Base-by-base conservation (phyloP, 1,284 basidiomycete species). In the Ceratobasidium sp. region DNA sequence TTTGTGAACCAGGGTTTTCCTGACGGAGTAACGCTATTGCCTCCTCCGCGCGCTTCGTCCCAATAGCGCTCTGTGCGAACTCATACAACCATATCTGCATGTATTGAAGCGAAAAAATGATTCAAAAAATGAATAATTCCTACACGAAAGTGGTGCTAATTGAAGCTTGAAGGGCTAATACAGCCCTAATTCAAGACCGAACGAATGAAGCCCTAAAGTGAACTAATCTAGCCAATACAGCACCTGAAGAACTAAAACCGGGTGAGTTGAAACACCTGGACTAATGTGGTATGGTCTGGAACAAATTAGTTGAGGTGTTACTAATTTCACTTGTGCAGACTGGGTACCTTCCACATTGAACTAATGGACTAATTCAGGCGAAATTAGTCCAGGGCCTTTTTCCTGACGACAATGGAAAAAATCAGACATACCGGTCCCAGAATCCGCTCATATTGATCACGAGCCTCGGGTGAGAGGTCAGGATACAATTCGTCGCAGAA, bases 401-500 rank as follows among this genome's bases (percentile, higher is more conserved):
- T 49, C 46, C 46, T 49, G 46, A 49, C 46, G 46, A n/a, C n/a
- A 52, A 26, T 28, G 11, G 50, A 13, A 26, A 54, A n/a, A 1
- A 13, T 16, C 11, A 49, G n/a, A 44, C 57, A 43, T n/a, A 57
- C 54, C 30, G 30, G 54, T 8, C 28, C 16, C 4, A 38, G 54
- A n/a, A 57, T 3, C 1, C 18, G 9, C 38, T 43, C 41, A 28
- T 59, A 59, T 21, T 59, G 57, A 5, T 43, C 16, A 5, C 57
- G 57, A n/a, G 41, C 57, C 38, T 41, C 21, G 11, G 21, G 1
- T 9, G 57, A 59, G 13, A 59, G 57, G 1, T 26, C 1, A 18
- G 59, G 43, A 28, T 30, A 46, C 2, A 46, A n/a, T 26, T 62
- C 26, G 14, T 62, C 59, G 59, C 44, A 62, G 18, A 62, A 62